Percentiles rank a stretch among this genome's conserved stretches.
phyloP scores from a whole-genome alignment of 176 grass and related monocot species.

The Musa acuminata region DNA sequence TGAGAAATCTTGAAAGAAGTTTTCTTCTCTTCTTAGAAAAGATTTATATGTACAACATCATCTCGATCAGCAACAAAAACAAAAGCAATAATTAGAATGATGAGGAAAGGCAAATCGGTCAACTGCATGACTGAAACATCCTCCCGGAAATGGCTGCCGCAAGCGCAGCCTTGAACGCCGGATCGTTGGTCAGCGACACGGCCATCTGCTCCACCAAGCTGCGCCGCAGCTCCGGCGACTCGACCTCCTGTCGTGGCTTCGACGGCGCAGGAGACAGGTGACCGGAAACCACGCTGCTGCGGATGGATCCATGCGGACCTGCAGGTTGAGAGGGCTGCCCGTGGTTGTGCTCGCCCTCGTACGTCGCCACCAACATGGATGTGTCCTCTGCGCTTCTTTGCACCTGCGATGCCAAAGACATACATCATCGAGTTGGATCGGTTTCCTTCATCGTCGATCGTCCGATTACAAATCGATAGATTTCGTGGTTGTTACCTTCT shows the following conservation, averaged over 20 bases:
- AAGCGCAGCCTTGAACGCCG: constrained; percentile 67
- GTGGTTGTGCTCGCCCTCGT: constrained; percentile 92
- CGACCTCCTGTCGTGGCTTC: neutral
- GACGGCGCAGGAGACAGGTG: too few relatives aligned
- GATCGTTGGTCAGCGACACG: constrained; percentile 58
- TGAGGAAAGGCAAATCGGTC: neutral
- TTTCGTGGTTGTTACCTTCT: constrained; percentile 43
- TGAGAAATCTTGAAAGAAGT: too few relatives aligned
- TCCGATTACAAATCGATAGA: too few relatives aligned
- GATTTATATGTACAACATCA: neutral
- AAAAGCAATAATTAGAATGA: neutral
- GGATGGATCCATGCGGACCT: too few relatives aligned
- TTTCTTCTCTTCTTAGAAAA: neutral
- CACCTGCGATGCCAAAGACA: constrained; percentile 26
- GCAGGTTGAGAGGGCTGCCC: constrained; percentile 21
- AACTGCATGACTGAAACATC: constrained; percentile 27
- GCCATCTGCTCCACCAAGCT: constrained; percentile 85
- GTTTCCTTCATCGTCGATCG: neutral
- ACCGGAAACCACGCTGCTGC: too few relatives aligned
- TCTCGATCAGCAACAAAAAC: neutral
- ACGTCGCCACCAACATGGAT: constrained; percentile 58
- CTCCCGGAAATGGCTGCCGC: constrained; percentile 61
- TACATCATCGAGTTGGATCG: neutral
- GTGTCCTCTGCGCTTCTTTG: constrained; percentile 70
- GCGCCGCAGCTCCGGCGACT: constrained; percentile 18